Base-by-base conservation (phyloP, 495 filamentous ascomycete species). In the Neurospora tetraspora region DNA sequence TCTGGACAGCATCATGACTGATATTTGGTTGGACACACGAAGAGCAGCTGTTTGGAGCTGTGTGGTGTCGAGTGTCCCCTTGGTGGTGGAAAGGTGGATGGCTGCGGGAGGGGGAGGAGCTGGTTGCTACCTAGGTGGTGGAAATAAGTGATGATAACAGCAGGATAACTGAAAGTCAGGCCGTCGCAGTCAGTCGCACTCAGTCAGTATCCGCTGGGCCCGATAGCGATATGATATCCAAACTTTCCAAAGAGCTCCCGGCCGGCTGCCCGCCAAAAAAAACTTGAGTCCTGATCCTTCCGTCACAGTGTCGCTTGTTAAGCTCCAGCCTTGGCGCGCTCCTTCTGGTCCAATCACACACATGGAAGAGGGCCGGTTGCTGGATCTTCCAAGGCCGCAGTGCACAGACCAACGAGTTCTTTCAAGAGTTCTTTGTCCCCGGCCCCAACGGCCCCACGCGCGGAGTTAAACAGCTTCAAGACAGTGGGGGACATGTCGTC, bases 1-100 rank as follows among this genome's bases (percentile, higher is more conserved):
- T 78, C 81, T 77, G 27, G 83, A 81, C 72, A 84, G 72, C 83
- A 85, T 85, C 75, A 78, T 80, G 76, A 61, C 65, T 42, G 53
- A 61, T 8, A 47, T 36, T 31, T 16, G 42, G 40, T 31, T 42
- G 14, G 20, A 71, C 43, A 38, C 37, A 31, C 39, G 16, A 71
- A 71, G 31, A 47, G 39, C 70, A 71, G 70, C 43, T 34, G 42
- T 36, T 20, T 18, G 37, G 39, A 39, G 20, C 39, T 42, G 39
- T 45, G 42, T 45, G 39, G 12, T 43, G 69, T 20, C 27, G 69
- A 31, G 23, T 31, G 27, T 70, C 69, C 69, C 53, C 12, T 16
- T 9, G 23, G 53, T 34, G 53, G 27, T 61, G 53, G 53, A 61
- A 61, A 61, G 53, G 14, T 61, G 53, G 23, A 14, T 61, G 11